Base-by-base conservation (phyloP, 306 rosid species). In the Casuarina cunninghamiana region DNA sequence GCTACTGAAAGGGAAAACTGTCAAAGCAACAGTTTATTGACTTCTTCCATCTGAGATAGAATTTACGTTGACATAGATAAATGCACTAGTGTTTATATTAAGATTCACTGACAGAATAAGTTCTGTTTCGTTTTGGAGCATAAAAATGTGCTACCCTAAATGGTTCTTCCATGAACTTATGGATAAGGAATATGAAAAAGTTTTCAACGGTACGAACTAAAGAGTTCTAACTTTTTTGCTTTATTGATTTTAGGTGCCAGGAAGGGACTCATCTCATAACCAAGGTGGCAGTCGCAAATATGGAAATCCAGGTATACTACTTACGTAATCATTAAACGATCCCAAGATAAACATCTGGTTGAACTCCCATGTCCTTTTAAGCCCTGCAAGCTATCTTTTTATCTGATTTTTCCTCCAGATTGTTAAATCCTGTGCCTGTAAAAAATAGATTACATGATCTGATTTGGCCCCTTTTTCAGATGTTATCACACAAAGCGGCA, bases 221-320 rank as follows among this genome's bases (percentile, higher is more conserved):
- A 32, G 2, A 66, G 50, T 42, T 78, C 63, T 21, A 55, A 43
- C 17, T 42, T 21, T 13, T 42, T 6, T 32, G 60, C 53, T 50
- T 76, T 66, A 19, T 48, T 54, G n/a, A 73, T 71, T 49, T 48
- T 19, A 88, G 91, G 84, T 80, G 53, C 73, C 19, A 5, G 87
- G 76, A 73, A 81, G 72, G 85, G 76, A 55, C 50, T 8, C 50
- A 6, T 41, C 48, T 66, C 71, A n/a, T 5, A 26, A 74, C 48
- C 83, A 69, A 69, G 73, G 39, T 44, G 79, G 74, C 53, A 21
- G 71, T 39, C 41, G 65, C 72, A 75, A 78, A 48, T 48, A 48
- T 67, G 83, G 62, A 79, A 81, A 70, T 69, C 55, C 84, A 80
- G 84, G 87, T 67, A 67, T 65, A 65, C 1, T 6, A 39, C 42